These are phyloP conservation scores for Lipomyces oligophaga DNA, from an alignment of 805 yeast species.

Conservation along the genomic window DNA sequence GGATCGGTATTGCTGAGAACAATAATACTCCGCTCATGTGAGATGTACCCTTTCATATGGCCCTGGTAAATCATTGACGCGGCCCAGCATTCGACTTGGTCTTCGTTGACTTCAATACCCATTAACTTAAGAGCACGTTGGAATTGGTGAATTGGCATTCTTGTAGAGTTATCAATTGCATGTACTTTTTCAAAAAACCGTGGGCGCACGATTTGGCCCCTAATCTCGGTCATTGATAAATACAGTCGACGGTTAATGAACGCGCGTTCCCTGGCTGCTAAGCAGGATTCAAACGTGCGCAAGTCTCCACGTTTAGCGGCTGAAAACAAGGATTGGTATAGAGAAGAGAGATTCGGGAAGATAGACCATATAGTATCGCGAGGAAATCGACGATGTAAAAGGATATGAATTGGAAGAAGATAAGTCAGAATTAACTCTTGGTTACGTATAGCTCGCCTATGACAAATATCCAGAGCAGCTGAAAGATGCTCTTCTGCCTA, in stretches of 20 bases:
- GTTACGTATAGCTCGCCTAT: slow-evolving; percentile 31
- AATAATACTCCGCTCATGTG: slow-evolving; percentile 67
- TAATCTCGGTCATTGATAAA: slow-evolving; percentile 52
- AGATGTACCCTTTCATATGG: slow-evolving; percentile 71
- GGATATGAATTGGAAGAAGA: slow-evolving; percentile 60
- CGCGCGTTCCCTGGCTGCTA: slow-evolving; percentile 46
- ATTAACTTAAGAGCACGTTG: slow-evolving; percentile 44
- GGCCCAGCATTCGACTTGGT: slow-evolving; percentile 63
- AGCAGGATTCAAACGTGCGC: slow-evolving; percentile 44
- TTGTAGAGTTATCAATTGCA: slow-evolving; percentile 34
- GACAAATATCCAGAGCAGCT: slow-evolving; percentile 45
- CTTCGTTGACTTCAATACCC: slow-evolving; percentile 36
- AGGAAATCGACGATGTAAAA: slow-evolving; percentile 50
- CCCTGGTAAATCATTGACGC: slow-evolving; percentile 63
- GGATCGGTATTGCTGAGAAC: slow-evolving; percentile 73
- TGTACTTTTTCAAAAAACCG: slow-evolving; percentile 48
- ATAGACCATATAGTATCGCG: slow-evolving; percentile 39
- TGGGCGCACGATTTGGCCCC: slow-evolving; percentile 46
- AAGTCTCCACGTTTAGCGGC: slow-evolving; percentile 57
- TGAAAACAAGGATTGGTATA: slow-evolving; percentile 49
- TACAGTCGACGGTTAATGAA: slow-evolving; percentile 60
- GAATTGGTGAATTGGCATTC: slow-evolving; percentile 42
- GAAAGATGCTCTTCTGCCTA: slow-evolving; percentile 50
- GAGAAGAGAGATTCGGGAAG: slow-evolving; percentile 42
- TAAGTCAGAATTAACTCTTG: slow-evolving; percentile 51